Evolutionary conservation across 306 rosid genomes (phyloP), one percentile per base, ranked within the genome.

Genomic region (Gillenia trifoliata): DNA sequence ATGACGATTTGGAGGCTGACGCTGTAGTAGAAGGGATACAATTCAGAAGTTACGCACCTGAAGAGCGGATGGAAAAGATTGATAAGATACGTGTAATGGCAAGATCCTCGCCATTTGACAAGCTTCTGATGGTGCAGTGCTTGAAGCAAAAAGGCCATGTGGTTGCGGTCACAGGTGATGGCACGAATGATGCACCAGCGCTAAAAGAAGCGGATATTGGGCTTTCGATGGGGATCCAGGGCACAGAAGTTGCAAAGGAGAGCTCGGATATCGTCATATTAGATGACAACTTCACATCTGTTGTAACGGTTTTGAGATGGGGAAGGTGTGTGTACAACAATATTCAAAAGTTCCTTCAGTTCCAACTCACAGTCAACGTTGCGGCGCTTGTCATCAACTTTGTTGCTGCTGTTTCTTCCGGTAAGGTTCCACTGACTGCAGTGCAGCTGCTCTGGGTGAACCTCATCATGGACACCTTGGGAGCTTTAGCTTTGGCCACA

Each of bases 161-260:
- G 1, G 87, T 84, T 56, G 82, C 87, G 43, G 80, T 84, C 11
- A 84, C 80, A 0, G 82, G 82, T 3, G 82, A 77, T 34, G 85
- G 78, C 13, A 80, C 77, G 6, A 80, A 77, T 54, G 87, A 83
- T 30, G 83, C 82, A 25, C 82, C 82, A 0, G 80, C 85, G 1
- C 38, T 84, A 31, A 70, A 73, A 73, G 85, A 80, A 77, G 87
- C 83, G 2, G 80, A 84, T 3, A 60, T 84, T 19, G 83, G 85
- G 50, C 82, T 84, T 62, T 77, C 82, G 0, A 80, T 84, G 82
- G 85, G 85, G n/a, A 84, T 77, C 36, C 87, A 80, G 50, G 87
- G 87, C 30, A 77, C 77, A 0, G 78, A 80, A 66, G 80, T 84
- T 25, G 84, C 75, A 1, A 77, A 77, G n/a, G 78, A 77, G 28